Evolutionary conservation across 2,329 filamentous ascomycete genomes (phyloP).

Genomic region (Aspergillus pseudoglaucus): DNA sequence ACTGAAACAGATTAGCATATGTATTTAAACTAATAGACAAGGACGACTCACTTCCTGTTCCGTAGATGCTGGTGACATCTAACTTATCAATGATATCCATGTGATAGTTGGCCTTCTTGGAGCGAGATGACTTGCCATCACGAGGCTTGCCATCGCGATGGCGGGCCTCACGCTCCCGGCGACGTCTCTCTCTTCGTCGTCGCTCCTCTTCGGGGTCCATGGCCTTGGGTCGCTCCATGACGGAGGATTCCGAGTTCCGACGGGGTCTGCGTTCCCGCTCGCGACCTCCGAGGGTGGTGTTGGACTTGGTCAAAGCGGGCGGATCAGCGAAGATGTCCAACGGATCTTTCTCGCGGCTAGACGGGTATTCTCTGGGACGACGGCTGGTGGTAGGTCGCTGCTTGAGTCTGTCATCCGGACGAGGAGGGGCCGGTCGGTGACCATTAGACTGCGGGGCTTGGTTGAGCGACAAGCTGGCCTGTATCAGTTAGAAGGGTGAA

Average conservation of each 20-base stretch:
- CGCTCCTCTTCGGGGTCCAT: constrained; percentile 45
- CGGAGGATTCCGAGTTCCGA: constrained; percentile 59
- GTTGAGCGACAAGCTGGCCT: constrained; percentile 37
- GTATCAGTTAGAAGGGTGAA: constrained; percentile 4
- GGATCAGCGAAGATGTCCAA: constrained; percentile 47
- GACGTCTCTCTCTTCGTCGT: constrained; percentile 43
- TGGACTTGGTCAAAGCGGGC: constrained; percentile 22
- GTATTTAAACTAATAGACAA: not conserved
- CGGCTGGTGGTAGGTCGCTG: constrained; percentile 21
- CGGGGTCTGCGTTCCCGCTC: constrained; percentile 41
- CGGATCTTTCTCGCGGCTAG: constrained; percentile 24
- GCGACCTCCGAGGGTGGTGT: constrained; percentile 24
- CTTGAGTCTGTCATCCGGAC: constrained; percentile 29
- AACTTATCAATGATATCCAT: constrained; percentile 94
- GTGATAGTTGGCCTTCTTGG: constrained; percentile 34
- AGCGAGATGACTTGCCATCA: constrained; percentile 29
- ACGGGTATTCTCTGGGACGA: constrained; percentile 19
- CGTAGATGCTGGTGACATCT: constrained; percentile 93
- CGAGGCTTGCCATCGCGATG: constrained; percentile 28
- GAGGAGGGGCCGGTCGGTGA: constrained; percentile 27
- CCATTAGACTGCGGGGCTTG: constrained; percentile 29
- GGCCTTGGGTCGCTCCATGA: constrained; percentile 47
- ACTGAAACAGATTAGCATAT: constrained; percentile 47
- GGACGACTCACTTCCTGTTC: constrained; percentile 67
- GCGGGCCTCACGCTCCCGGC: constrained; percentile 45